A percentile compares a stretch with the other conserved stretches of the same genome.
Evolutionary conservation across 1,284 basidiomycete genomes (phyloP).

Genomic region (Malassezia equina): DNA sequence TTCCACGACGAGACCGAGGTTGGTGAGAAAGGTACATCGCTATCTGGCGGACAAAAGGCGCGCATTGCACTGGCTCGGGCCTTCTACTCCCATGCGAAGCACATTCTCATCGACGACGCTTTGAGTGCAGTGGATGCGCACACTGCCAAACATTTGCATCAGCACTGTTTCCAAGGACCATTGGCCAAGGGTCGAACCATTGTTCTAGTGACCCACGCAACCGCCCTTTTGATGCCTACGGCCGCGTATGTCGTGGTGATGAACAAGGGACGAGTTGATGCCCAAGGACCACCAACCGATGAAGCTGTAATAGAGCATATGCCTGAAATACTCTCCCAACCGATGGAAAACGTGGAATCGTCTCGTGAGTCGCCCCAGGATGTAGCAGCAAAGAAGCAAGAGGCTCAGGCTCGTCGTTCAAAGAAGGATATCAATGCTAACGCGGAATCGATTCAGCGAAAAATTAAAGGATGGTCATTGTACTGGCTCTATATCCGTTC

Average conservation of each 20-base stretch:
- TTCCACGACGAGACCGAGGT: slow-evolving; percentile 89
- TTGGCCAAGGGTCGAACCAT: slow-evolving; percentile 61
- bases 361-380: background rate
- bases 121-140: slow-evolving; percentile 26
- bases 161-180: slow-evolving; percentile 58
- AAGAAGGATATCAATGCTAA: slow-evolving; percentile 31
- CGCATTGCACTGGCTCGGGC: slow-evolving; percentile 26
- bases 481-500: slow-evolving; percentile 37
- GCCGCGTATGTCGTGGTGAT: slow-evolving; percentile 62
- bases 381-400: background rate
- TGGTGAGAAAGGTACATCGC: slow-evolving; percentile 58
- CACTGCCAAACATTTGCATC: slow-evolving; percentile 59
- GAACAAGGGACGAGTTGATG: slow-evolving; percentile 63
- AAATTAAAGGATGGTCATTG: slow-evolving; percentile 25
- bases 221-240: slow-evolving; percentile 62
- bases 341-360: background rate
- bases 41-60: slow-evolving; percentile 28
- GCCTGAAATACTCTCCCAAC: slow-evolving; percentile 44
- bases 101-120: slow-evolving; percentile 23
- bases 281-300: slow-evolving; percentile 56
- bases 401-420: slow-evolving; percentile 26
- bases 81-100: slow-evolving; percentile 19
- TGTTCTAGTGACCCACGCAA: slow-evolving; percentile 76
- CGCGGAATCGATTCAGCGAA: slow-evolving; percentile 40
- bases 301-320: slow-evolving; percentile 26